These are phyloP conservation scores for Vachellia collinsii DNA, from an alignment of 306 rosid genomes.

Conservation along the genomic window DNA sequence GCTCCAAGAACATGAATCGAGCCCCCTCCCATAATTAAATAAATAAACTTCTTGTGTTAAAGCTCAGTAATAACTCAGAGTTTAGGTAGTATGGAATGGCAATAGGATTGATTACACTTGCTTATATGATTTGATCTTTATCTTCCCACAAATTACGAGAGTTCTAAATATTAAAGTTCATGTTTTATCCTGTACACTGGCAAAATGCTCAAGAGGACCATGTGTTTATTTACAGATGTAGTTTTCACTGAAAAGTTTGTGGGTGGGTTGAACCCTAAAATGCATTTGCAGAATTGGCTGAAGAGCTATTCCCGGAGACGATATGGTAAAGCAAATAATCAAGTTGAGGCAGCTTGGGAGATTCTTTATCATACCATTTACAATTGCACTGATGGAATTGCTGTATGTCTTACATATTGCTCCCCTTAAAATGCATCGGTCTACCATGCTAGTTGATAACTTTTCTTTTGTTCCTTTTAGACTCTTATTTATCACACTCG, in stretches of 20 bases:
- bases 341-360: slow-evolving; percentile 86
- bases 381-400: slow-evolving; percentile 87
- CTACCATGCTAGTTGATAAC: neutral
- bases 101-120: neutral
- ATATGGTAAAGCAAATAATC: slow-evolving; percentile 71
- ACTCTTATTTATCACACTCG: neutral
- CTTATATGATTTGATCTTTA: slow-evolving; percentile 3
- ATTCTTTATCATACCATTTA: slow-evolving; percentile 88
- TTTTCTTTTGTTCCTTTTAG: neutral
- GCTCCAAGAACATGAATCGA: neutral
- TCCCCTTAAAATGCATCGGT: neutral
- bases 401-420: slow-evolving; percentile 48
- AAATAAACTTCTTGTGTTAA: neutral
- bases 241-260: slow-evolving; percentile 11
- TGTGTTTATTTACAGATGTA: neutral
- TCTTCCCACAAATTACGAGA: neutral
- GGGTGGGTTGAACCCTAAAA: slow-evolving; percentile 26
- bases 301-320: slow-evolving; percentile 75
- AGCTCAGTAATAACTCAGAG: neutral
- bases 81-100: neutral
- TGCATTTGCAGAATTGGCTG: slow-evolving; percentile 73
- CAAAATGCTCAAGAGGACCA: slow-evolving; percentile 10
- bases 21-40: neutral
- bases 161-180: neutral
- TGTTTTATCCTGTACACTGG: slow-evolving; percentile 1